Percentiles rank a stretch among this genome's conserved stretches.
These are phyloP conservation scores for Teunomyces tritomae DNA, from an alignment of 805 yeast genomes.

Conservation along the genomic window DNA sequence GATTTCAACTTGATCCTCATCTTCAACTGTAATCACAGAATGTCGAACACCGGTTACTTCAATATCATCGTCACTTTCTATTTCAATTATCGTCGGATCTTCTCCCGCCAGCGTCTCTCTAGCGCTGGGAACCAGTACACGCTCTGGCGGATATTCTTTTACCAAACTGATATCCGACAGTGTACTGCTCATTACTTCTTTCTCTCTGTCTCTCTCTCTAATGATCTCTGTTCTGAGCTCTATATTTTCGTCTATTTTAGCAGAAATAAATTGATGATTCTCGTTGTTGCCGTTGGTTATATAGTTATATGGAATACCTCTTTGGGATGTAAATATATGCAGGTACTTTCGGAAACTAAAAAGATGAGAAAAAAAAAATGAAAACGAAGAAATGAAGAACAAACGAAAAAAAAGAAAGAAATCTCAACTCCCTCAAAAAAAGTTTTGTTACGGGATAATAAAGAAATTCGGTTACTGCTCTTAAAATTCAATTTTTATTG, in stretches of 20 bases:
- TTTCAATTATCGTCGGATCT: background rate
- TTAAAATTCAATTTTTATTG: background rate
- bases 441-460: too few species aligned
- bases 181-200: background rate
- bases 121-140: background rate
- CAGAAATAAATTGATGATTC: too few species aligned
- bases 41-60: constrained; percentile 2
- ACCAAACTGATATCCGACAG: background rate
- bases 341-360: background rate
- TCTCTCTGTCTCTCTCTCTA: background rate
- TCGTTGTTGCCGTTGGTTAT: background rate
- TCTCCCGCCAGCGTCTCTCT: background rate
- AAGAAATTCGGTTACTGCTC: too few species aligned
- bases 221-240: background rate
- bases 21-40: background rate
- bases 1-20: constrained; percentile 8
- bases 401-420: background rate
- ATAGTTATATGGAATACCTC: background rate
- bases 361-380: background rate
- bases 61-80: constrained; percentile 6
- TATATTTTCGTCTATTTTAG: too few species aligned
- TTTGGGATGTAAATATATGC: background rate
- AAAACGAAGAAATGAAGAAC: background rate
- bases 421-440: background rate
- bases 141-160: background rate